phyloP scores from a whole-genome alignment of 2,329 filamentous ascomycete genomes.

The Botrytis medusae region DNA sequence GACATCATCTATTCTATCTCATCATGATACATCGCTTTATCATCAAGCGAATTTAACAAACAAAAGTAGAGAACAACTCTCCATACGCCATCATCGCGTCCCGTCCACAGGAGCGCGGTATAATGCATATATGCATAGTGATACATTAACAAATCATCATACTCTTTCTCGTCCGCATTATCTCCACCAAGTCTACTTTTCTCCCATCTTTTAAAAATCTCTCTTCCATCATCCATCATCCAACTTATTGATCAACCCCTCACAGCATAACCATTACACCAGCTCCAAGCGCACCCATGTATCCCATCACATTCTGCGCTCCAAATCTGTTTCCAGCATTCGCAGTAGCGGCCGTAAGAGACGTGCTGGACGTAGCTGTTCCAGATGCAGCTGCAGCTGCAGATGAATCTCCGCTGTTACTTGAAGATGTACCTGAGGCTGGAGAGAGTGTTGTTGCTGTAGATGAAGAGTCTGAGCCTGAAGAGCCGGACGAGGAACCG shows the following conservation, averaged over 20 bases:
- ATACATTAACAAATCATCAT: constrained; percentile 7
- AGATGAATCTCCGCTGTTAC: not conserved
- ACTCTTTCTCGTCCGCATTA: not conserved
- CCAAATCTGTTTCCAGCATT: not conserved
- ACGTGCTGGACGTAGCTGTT: constrained; percentile 12
- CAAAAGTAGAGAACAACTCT: not conserved
- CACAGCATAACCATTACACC: constrained; percentile 3
- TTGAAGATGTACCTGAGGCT: not conserved
- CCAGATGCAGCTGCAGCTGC: not conserved
- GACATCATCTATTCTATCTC: not conserved
- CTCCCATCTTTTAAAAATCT: not conserved
- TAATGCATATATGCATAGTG: constrained; percentile 12
- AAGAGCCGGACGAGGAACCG: not conserved
- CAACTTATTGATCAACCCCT: not conserved
- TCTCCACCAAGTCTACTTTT: not conserved
- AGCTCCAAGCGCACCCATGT: constrained; percentile 9
- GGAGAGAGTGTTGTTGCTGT: not conserved
- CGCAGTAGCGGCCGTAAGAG: constrained; percentile 8
- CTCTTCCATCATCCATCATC: not conserved
- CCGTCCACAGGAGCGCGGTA: constrained; percentile 11
- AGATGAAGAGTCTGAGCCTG: not conserved
- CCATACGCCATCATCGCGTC: constrained; percentile 13
- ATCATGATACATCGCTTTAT: not conserved
- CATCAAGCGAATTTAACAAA: not conserved
- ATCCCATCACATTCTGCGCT: not conserved